Base-by-base conservation (phyloP, 805 yeast species). In the Metschnikowia lochheadii region DNA sequence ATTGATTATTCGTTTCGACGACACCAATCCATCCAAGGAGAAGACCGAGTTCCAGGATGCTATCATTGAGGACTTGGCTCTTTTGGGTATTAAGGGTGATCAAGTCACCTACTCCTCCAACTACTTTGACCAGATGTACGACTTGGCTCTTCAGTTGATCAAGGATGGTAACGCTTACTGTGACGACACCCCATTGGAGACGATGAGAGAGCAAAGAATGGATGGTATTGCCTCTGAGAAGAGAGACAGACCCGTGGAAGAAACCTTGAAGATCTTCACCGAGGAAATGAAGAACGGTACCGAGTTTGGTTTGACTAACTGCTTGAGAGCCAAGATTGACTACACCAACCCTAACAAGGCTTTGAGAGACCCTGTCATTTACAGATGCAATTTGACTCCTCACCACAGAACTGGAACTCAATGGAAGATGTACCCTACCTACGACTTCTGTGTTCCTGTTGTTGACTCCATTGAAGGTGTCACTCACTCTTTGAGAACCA, bases 121-220 rank as follows among this genome's bases (percentile, higher is more conserved):
- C 71, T 92, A 94, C 77, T 94, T 94, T 71, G 84, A 89, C 57
- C 68, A 82, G 61, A 91, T 94, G 97, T 91, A 88, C 71, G 92
- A 89, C 31, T 77, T 81, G 55, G 94, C 96, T 53, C 67, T 92
- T 53, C 73, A 87, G 67, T 70, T 92, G 83, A 94, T 94, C 78
- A 88, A 89, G 72, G 96, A 87, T 51, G 98, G 97, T 56, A 85
- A 88, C 60, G 99, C 99, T 40, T 94, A 94, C 76, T 88, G 96
- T 77, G 99, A 94, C 67, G 98, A 94, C 65, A 94, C 99, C 42
- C 88, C 91, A 48, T 82, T 83, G 62, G 98, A 92, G 65, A 79
- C 81, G 69, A 94, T 94, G 99, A 87, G 99, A 76, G 96, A 91
- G 66, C 96, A 94, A 79, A 88, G 99, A 81, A 89, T 89, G 88